Conservation (phyloP, 306 rosid genomes). For the Prunus fruticosa region DNA sequence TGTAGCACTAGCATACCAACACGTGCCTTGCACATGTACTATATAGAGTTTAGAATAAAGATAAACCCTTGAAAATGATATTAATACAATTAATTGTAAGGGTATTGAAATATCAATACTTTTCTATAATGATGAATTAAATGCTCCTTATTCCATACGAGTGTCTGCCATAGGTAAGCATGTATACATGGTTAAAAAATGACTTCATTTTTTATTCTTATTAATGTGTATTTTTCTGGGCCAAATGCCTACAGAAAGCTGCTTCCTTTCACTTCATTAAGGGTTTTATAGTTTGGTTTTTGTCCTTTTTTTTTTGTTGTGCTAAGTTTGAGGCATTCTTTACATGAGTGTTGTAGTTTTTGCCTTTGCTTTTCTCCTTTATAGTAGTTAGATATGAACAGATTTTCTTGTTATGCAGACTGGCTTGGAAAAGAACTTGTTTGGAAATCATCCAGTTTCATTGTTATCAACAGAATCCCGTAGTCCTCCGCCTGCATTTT, state of each 20-base stretch:
- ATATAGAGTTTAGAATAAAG: neutral
- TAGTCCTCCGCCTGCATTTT: conserved; percentile 89
- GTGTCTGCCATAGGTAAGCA: neutral
- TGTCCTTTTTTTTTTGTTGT: neutral
- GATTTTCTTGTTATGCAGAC: conserved; percentile 57
- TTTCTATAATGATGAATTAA: neutral
- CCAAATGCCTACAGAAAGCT: neutral
- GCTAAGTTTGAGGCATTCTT: neutral
- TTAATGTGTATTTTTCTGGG: neutral
- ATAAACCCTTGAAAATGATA: neutral
- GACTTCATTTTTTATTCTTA: neutral
- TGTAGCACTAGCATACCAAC: neutral
- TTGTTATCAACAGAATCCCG: conserved; percentile 56
- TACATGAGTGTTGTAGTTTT: conserved; percentile 2
- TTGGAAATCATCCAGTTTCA: conserved; percentile 89
- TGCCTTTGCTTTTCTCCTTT: conserved; percentile 4
- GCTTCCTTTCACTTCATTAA: neutral
- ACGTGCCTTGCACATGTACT: neutral
- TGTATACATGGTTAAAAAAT: neutral
- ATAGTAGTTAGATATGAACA: conserved; percentile 9
- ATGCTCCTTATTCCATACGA: neutral
- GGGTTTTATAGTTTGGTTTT: neutral
- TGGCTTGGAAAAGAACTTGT: conserved; percentile 88
- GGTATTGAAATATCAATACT: neutral
- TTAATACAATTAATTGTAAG: neutral